phyloP scores from a whole-genome alignment of 768 basidiomycete genomes.

The Boletus barrowsii region DNA sequence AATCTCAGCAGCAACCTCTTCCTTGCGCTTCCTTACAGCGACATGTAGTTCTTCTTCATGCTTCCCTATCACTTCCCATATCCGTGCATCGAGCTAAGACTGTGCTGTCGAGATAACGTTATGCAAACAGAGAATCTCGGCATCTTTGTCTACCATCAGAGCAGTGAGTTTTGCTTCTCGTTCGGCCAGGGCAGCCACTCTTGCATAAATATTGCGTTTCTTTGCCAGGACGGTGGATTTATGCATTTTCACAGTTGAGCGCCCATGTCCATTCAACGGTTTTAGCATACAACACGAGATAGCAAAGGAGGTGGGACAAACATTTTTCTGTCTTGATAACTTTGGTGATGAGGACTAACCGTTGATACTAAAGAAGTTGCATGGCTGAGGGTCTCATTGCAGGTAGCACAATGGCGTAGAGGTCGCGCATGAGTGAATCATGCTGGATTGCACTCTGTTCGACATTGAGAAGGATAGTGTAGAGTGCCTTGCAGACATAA shows the following conservation, averaged over 20 bases:
- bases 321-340: slow-evolving; percentile 79
- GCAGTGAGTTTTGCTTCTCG: slow-evolving; percentile 51
- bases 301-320: slow-evolving; percentile 29
- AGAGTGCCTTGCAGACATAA: no score
- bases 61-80: slow-evolving; percentile 55
- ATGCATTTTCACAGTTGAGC: slow-evolving; percentile 62
- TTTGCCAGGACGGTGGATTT: slow-evolving; percentile 51
- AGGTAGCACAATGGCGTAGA: no score
- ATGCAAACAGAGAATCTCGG: slow-evolving; percentile 52
- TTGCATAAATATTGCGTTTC: slow-evolving; percentile 61
- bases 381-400: slow-evolving; percentile 83
- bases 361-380: slow-evolving; percentile 78
- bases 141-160: slow-evolving; percentile 54
- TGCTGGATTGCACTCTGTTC: no score
- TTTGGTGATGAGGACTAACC: slow-evolving; percentile 66
- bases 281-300: neutral
- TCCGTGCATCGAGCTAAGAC: slow-evolving; percentile 41
- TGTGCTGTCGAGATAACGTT: slow-evolving; percentile 39
- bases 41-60: slow-evolving; percentile 69
- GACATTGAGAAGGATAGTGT: no score
- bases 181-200: slow-evolving; percentile 54
- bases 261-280: slow-evolving; percentile 36
- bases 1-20: slow-evolving; percentile 66
- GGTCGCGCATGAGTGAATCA: no score
- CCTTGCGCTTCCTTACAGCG: slow-evolving; percentile 64